Evolutionary conservation across 2,329 filamentous ascomycete species (phyloP).

Genomic region (Cladobotryum protrusum): DNA sequence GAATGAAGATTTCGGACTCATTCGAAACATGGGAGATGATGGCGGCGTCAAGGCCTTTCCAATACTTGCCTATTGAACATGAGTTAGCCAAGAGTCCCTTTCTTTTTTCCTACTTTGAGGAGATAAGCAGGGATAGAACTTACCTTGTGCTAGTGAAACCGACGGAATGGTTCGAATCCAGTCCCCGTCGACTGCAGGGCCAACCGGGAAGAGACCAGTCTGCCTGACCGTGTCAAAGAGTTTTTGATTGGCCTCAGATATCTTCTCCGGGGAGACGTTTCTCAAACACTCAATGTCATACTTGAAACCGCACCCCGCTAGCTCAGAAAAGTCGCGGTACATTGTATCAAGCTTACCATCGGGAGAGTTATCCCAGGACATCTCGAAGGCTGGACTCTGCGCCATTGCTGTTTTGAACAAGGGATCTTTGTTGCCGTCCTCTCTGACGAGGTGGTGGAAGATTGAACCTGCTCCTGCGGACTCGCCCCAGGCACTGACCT

Average conservation of each 20-base stretch:
- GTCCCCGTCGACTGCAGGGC: slow-evolving; percentile 11
- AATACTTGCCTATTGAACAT: background rate
- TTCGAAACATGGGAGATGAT: background rate
- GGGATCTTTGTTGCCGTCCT: slow-evolving; percentile 37
- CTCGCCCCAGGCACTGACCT: slow-evolving; percentile 44
- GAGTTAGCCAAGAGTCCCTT: no score
- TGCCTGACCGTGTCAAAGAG: slow-evolving; percentile 7
- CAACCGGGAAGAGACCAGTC: slow-evolving; percentile 14
- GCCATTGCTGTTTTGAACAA: slow-evolving; percentile 26
- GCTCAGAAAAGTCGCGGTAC: slow-evolving; percentile 7
- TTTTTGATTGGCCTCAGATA: slow-evolving; percentile 6
- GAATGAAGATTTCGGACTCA: background rate
- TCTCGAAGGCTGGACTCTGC: slow-evolving; percentile 13
- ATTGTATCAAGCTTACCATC: slow-evolving; percentile 10
- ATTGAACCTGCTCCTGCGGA: slow-evolving; percentile 46
- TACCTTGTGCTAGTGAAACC: slow-evolving; percentile 7
- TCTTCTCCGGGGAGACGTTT: background rate
- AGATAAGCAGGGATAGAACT: background rate
- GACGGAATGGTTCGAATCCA: slow-evolving; percentile 12
- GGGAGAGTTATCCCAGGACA: slow-evolving; percentile 13
- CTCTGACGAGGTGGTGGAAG: slow-evolving; percentile 42
- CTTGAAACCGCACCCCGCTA: background rate
- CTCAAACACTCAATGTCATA: slow-evolving; percentile 13
- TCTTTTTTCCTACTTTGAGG: no score
- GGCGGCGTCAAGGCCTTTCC: background rate